Percentiles rank a stretch among this genome's conserved stretches.
Conservation (phyloP, 2,329 filamentous ascomycete genomes). For the Colletotrichum sp. region DNA sequence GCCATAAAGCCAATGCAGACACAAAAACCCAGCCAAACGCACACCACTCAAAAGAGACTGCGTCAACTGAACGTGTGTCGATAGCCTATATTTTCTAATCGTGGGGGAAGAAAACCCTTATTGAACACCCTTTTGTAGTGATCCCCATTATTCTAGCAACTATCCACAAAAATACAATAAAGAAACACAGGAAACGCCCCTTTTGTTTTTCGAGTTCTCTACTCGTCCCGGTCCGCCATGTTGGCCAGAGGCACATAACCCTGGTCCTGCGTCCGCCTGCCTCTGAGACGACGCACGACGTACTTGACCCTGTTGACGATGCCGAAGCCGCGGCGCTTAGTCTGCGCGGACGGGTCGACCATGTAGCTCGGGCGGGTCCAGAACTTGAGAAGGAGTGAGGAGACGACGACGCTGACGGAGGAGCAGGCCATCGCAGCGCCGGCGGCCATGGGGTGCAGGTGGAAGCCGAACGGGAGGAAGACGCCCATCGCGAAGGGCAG, state of each 20-base stretch:
- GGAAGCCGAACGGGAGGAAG: slow-evolving; percentile 86
- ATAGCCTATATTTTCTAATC: neutral
- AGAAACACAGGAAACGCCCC: neutral
- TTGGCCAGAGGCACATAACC: slow-evolving; percentile 66
- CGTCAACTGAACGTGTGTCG: neutral
- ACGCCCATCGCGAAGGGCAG: slow-evolving; percentile 97
- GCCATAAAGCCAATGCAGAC: neutral
- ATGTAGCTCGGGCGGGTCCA: slow-evolving; percentile 90
- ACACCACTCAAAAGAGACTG: neutral
- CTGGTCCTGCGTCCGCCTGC: slow-evolving; percentile 48
- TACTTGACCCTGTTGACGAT: slow-evolving; percentile 48
- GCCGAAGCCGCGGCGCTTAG: slow-evolving; percentile 52
- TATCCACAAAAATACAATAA: neutral
- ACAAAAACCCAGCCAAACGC: neutral
- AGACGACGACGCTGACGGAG: slow-evolving; percentile 87
- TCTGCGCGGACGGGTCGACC: slow-evolving; percentile 71
- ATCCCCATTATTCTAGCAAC: neutral
- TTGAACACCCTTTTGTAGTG: neutral
- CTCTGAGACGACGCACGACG: slow-evolving; percentile 38
- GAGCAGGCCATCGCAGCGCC: slow-evolving; percentile 93
- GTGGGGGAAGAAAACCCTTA: neutral
- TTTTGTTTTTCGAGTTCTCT: neutral
- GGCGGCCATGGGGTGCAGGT: slow-evolving; percentile 92
- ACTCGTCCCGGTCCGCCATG: slow-evolving; percentile 42
- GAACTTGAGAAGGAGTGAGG: slow-evolving; percentile 82